These are phyloP conservation scores for Tetramitus jugosus DNA, from an alignment of 208 protist species.

Conservation along the genomic window DNA sequence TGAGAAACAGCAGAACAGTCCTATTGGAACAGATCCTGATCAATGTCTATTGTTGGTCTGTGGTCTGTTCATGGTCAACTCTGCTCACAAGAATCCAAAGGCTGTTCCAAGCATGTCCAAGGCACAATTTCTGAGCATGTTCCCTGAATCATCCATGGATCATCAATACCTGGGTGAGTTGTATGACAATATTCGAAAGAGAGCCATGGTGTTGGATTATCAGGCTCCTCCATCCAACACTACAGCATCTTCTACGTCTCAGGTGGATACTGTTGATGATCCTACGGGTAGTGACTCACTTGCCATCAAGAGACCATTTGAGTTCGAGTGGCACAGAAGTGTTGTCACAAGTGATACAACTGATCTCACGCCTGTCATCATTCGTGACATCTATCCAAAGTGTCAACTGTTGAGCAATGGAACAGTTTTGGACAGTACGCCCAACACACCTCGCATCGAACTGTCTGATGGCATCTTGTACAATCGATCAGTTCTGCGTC, in stretches of 20 bases:
- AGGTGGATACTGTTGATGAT: not conserved
- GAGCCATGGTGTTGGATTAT: not conserved
- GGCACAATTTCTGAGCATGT: not conserved
- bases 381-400: not conserved
- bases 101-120: not conserved
- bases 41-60: not conserved
- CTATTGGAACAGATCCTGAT: not conserved
- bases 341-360: not conserved
- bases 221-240: not conserved
- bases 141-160: not conserved
- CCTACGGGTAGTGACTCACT: not conserved
- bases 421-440: not conserved
- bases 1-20: no score
- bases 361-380: not conserved
- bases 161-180: not conserved
- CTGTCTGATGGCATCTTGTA: not conserved
- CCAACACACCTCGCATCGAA: not conserved
- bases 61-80: not conserved
- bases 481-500: not conserved
- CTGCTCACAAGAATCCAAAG: not conserved
- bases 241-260: not conserved
- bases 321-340: not conserved
- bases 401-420: not conserved
- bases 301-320: not conserved
- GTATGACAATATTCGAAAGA: not conserved